Evolutionary conservation across 305 asterid species (phyloP).

Genomic region (Fraxinus floribunda): DNA sequence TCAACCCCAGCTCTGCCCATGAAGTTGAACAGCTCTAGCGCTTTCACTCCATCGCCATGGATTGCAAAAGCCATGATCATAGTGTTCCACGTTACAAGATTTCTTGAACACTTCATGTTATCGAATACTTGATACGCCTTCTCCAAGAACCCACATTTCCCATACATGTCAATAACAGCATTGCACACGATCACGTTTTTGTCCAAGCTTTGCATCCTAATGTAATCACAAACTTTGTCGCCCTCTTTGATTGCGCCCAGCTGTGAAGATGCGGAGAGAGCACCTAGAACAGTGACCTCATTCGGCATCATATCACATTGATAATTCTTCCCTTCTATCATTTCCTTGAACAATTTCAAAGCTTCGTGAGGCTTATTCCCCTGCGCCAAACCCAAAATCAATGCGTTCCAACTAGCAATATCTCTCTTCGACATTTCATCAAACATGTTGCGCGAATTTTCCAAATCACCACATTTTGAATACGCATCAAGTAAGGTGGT

Average conservation of each 20-base stretch:
- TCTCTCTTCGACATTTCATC: constrained; percentile 74
- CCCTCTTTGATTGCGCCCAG: constrained; percentile 73
- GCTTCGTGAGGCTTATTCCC: constrained; percentile 76
- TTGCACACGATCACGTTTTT: constrained; percentile 69
- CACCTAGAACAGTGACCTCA: constrained; percentile 85
- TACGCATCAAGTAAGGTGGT: constrained; percentile 78
- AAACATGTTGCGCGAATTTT: constrained; percentile 52
- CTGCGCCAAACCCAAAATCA: constrained; percentile 86
- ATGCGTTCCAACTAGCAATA: constrained; percentile 83
- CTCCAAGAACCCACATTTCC: constrained; percentile 75
- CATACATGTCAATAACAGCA: constrained; percentile 81
- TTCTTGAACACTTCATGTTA: constrained; percentile 51
- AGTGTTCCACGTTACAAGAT: constrained; percentile 78
- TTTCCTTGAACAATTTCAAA: constrained; percentile 49
- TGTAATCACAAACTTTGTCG: constrained; percentile 43
- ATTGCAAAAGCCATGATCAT: constrained; percentile 89
- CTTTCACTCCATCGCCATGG: constrained; percentile 79
- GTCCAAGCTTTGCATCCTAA: constrained; percentile 42
- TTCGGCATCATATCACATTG: constrained; percentile 45
- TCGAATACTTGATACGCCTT: constrained; percentile 56
- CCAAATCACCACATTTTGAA: constrained; percentile 65
- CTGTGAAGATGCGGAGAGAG: constrained; percentile 83
- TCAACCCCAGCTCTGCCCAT: constrained; percentile 35
- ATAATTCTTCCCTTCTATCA: constrained; percentile 36
- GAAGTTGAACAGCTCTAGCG: constrained; percentile 48